phyloP scores from a whole-genome alignment of 306 rosid genomes.

The Vigna radiata region DNA sequence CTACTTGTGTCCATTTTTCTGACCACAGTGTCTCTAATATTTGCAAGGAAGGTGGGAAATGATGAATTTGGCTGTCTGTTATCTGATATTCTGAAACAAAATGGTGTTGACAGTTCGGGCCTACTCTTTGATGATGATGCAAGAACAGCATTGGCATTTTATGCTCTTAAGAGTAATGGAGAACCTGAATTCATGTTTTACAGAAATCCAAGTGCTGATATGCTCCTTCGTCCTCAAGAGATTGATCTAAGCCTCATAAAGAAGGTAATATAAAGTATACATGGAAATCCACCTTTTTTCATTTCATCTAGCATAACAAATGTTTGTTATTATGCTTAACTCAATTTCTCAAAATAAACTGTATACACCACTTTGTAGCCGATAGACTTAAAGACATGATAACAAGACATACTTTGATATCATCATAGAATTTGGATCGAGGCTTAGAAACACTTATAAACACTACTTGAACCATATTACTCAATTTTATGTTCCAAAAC shows the following conservation, averaged over 20 bases:
- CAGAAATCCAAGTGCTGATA: slow-evolving; percentile 52
- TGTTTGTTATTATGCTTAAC: not conserved
- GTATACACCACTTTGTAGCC: too few relatives aligned
- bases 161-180: slow-evolving; percentile 38
- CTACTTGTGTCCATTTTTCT: slow-evolving; percentile 24
- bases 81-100: slow-evolving; percentile 49
- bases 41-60: slow-evolving; percentile 49
- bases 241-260: slow-evolving; percentile 40
- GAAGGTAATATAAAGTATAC: slow-evolving; percentile 35
- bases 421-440: too few relatives aligned
- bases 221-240: slow-evolving; percentile 41
- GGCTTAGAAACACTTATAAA: too few relatives aligned
- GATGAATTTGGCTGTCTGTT: slow-evolving; percentile 54
- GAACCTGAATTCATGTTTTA: slow-evolving; percentile 47
- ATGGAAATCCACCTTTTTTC: not conserved
- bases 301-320: not conserved
- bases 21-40: slow-evolving; percentile 39
- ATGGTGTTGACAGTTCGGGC: slow-evolving; percentile 52
- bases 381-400: too few relatives aligned
- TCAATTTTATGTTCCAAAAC: not conserved
- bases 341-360: too few relatives aligned
- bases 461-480: too few relatives aligned
- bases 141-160: slow-evolving; percentile 50
- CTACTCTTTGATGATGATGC: slow-evolving; percentile 42
- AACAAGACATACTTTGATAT: too few relatives aligned